phyloP scores from a whole-genome alignment of 192 early-diverging fungal genomes.

The Coemansia javaensis region DNA sequence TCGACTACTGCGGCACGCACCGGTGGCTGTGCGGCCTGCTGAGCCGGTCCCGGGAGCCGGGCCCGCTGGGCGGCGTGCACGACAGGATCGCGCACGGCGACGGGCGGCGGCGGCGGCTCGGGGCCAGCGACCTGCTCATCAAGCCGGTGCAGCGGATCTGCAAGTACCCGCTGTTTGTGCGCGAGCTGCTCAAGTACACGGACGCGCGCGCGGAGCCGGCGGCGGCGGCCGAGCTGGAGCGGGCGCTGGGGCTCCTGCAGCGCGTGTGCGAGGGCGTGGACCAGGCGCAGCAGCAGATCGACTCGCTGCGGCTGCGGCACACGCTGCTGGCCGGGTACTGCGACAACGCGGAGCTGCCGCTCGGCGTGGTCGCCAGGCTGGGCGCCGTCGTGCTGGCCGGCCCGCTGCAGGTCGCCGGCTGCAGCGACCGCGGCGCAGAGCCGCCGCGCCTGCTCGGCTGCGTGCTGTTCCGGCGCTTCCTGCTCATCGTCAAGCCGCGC shows the following conservation, averaged over 20 bases:
- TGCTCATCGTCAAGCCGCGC: conserved; percentile 56
- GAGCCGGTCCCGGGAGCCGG: conserved; percentile 19
- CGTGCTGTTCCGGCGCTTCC: conserved; percentile 57
- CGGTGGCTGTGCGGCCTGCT: conserved; percentile 27
- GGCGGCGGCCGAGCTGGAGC: conserved; percentile 10
- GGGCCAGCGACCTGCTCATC: conserved; percentile 41
- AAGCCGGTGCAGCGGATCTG: conserved; percentile 88
- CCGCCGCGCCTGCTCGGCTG: conserved; percentile 47
- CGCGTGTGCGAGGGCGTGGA: conserved; percentile 31
- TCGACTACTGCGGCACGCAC: conserved; percentile 35
- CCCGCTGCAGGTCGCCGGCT: conserved; percentile 24
- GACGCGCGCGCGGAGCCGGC: conserved; percentile 16
- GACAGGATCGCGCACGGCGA: conserved; percentile 14
- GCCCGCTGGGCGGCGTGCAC: conserved; percentile 20
- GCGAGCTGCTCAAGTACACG: conserved; percentile 57
- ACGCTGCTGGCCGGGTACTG: conserved; percentile 24
- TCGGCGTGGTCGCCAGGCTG: conserved; percentile 25
- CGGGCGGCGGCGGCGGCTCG: conserved; percentile 13
- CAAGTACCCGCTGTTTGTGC: conserved; percentile 80
- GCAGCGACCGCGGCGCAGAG: conserved; percentile 2
- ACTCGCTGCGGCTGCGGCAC: conserved; percentile 22
- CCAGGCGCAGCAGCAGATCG: conserved; percentile 32
- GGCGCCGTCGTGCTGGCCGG: conserved; percentile 40
- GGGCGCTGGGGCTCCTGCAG: conserved; percentile 16
- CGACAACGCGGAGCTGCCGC: conserved; percentile 36